Conservation (phyloP, 495 filamentous ascomycete species). For the Aspergillus heteromorphus region DNA sequence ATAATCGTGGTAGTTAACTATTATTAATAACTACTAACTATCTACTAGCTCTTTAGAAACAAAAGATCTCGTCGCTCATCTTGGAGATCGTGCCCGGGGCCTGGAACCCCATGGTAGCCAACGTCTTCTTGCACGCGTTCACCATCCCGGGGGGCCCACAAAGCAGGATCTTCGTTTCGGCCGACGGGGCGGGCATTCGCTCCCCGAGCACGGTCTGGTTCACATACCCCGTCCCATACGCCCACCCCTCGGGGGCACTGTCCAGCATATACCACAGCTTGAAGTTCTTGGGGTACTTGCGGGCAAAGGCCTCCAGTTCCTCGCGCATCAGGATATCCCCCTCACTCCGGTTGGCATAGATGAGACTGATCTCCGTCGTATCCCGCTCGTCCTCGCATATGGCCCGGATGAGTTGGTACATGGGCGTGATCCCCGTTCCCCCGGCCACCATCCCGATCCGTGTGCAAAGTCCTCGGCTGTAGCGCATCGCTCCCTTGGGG, state of each 20-base stretch:
- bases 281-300: constrained; percentile 32
- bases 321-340: constrained; percentile 34
- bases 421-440: constrained; percentile 53
- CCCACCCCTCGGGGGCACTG: constrained; percentile 21
- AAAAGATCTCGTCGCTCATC: constrained; percentile 27
- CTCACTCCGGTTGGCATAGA: constrained; percentile 42
- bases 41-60: constrained; percentile 11
- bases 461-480: constrained; percentile 26
- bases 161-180: constrained; percentile 21
- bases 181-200: constrained; percentile 8
- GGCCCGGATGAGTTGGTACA: constrained; percentile 49
- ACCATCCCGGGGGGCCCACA: constrained; percentile 32
- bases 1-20: no score
- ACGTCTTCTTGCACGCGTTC: constrained; percentile 26
- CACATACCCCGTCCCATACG: constrained; percentile 17
- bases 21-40: no score
- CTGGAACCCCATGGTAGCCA: constrained; percentile 23
- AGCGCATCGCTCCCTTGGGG: constrained; percentile 45
- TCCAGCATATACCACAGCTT: constrained; percentile 39
- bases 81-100: constrained; percentile 25
- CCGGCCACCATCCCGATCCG: constrained; percentile 47
- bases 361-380: constrained; percentile 38
- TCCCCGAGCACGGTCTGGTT: constrained; percentile 14
- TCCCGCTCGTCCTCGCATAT: constrained; percentile 46
- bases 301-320: constrained; percentile 44